phyloP scores from a whole-genome alignment of 257 asterid species.

The Solanum pimpinellifolium region DNA sequence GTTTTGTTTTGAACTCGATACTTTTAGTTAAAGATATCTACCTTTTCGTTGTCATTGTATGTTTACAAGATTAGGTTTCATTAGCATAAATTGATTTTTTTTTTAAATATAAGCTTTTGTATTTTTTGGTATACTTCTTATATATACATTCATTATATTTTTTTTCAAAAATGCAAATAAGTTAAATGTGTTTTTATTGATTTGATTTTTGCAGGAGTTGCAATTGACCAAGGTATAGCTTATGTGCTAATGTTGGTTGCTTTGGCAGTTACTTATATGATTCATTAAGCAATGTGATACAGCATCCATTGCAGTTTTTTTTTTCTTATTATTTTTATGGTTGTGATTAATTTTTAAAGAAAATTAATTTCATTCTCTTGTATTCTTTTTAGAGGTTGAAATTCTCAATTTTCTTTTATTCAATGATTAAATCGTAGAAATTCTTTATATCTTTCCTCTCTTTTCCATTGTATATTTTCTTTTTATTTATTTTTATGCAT shows the following conservation, averaged over 20 bases:
- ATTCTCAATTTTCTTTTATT: background rate
- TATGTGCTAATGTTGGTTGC: constrained; percentile 64
- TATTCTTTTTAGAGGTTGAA: background rate
- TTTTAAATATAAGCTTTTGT: background rate
- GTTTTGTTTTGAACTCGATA: background rate
- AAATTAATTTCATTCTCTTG: background rate
- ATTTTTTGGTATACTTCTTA: too few relatives aligned
- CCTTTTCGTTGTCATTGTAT: background rate
- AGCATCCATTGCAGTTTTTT: background rate
- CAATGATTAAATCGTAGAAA: background rate
- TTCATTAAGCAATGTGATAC: constrained; percentile 22
- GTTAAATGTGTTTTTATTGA: background rate
- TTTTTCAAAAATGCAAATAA: background rate
- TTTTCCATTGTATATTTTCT: background rate
- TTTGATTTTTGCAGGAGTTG: constrained; percentile 37
- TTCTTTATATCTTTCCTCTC: background rate
- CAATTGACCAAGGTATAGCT: constrained; percentile 71
- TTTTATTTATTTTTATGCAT: background rate
- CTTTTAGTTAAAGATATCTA: background rate
- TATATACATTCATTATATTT: background rate
- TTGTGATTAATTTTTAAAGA: background rate
- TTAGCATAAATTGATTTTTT: background rate
- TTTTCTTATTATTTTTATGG: background rate
- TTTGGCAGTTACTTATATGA: constrained; percentile 53
- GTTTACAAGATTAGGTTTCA: background rate